Evolutionary conservation across 768 basidiomycete genomes (phyloP), one percentile per base, ranked within the genome.

Genomic region (Mycena haematopus): DNA sequence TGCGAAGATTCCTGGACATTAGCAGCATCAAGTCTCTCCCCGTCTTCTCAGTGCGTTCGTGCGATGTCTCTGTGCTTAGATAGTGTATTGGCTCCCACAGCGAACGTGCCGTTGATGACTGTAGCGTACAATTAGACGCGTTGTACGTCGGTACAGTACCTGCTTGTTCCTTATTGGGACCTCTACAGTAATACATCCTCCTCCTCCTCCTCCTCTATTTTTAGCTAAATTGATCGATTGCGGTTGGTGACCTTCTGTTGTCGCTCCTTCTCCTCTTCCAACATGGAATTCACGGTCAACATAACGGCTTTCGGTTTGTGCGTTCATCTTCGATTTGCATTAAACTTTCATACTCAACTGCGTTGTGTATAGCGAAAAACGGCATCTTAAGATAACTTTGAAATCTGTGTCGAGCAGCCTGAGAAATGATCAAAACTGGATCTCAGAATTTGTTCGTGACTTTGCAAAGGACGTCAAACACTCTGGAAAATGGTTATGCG

Each of bases 271-370:
- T 15, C 50, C 13, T 29, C 40, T 22, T 19, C 21, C n/a, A 24
- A 73, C 54, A 65, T 62, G 61, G n/a, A 56, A 33, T 35, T 62
- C 51, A 40, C 45, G 15, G 13, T 47, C 19, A 21, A 52, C 3
- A 40, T 62, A 6, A 56, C 56, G 9, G 50, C 56, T 3, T 62
- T 45, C 40, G 61, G 56, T 9, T 62, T 56, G 61, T 62, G 22
- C 36, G 61, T 40, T 36, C 11, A 8, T 24, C 11, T 56, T 15
- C 29, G 9, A 15, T 33, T 17, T 25, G 15, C 11, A 13, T 11
- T 24, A 6, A 19, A 0, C 9, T 13, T 47, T 4, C n/a, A 19
- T 17, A 14, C 35, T 51, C 45, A 51, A 21, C 29, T 27, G 15
- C 24, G 6, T 27, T 25, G 15, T 13, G 21, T 15, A 27, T 42